A percentile compares a stretch with the other conserved stretches of the same genome.
These are phyloP conservation scores for Strobilomyces confusus DNA, from an alignment of 768 basidiomycete species.

Conservation along the genomic window DNA sequence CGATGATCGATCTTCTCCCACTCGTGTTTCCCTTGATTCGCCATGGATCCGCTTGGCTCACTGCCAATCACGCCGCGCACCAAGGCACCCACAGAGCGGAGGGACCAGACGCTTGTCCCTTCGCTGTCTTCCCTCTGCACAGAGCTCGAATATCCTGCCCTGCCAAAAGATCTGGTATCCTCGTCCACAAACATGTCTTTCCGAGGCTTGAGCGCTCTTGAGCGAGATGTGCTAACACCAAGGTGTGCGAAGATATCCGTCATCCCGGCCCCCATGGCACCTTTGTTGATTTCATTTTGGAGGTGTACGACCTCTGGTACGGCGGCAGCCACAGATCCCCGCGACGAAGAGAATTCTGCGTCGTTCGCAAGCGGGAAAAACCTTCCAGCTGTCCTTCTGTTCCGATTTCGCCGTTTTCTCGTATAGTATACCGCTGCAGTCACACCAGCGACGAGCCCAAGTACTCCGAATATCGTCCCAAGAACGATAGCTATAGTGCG, in stretches of 20 bases:
- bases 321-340: slow-evolving; percentile 3
- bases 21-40: slow-evolving; percentile 11
- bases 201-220: slow-evolving; percentile 30
- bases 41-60: slow-evolving; percentile 25
- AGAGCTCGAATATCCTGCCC: slow-evolving; percentile 13
- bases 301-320: slow-evolving; percentile 3
- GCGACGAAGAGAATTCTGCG: slow-evolving; percentile 12
- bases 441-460: slow-evolving; percentile 48
- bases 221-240: slow-evolving; percentile 18
- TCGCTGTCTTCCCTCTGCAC: slow-evolving; percentile 37
- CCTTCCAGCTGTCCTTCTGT: not conserved
- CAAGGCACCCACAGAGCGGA: slow-evolving; percentile 37
- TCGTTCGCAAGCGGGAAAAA: slow-evolving; percentile 23
- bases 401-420: slow-evolving; percentile 29
- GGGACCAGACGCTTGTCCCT: slow-evolving; percentile 49
- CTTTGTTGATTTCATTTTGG: slow-evolving; percentile 4
- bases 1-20: slow-evolving; percentile 19
- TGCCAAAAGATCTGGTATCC: slow-evolving; percentile 51
- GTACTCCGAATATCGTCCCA: slow-evolving; percentile 56
- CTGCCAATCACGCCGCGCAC: slow-evolving; percentile 28
- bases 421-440: slow-evolving; percentile 43
- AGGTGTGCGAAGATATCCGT: slow-evolving; percentile 20
- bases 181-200: slow-evolving; percentile 79
- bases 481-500: slow-evolving; percentile 50
- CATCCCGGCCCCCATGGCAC: slow-evolving; percentile 1